Percentiles rank a stretch among this genome's conserved stretches.
These are phyloP conservation scores for Aphanomyces cochlioides DNA, from an alignment of 352 stramenopile genomes.

Conservation along the genomic window DNA sequence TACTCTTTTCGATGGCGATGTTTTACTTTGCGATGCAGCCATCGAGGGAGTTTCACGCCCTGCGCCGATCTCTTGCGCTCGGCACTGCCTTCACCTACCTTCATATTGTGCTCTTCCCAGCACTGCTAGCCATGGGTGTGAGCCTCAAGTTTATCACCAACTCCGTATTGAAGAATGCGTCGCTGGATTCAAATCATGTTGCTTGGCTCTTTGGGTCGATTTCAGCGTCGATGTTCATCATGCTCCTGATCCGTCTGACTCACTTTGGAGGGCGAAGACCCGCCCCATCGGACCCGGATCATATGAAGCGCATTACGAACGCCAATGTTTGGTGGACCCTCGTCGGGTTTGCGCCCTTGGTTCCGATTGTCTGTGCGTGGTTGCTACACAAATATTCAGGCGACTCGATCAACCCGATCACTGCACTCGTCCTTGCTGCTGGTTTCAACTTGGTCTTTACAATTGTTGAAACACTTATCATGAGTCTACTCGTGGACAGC, in stretches of 20 bases:
- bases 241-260: constrained; percentile 16
- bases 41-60: constrained; percentile 15
- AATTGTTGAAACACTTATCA: constrained; percentile 16
- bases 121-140: constrained; percentile 20
- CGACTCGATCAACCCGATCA: constrained; percentile 9
- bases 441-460: constrained; percentile 6
- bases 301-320: constrained; percentile 29
- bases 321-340: constrained; percentile 9
- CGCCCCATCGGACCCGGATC: constrained; percentile 1
- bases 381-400: not conserved
- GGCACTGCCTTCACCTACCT: constrained; percentile 20
- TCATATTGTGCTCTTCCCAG: constrained; percentile 9
- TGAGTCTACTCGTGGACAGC: constrained; percentile 7
- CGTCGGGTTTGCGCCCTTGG: not conserved
- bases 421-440: not conserved
- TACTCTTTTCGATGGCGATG: constrained; percentile 26
- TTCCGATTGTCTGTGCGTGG: not conserved
- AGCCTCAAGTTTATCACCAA: constrained; percentile 23
- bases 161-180: constrained; percentile 2
- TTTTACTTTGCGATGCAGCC: constrained; percentile 30
- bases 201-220: constrained; percentile 25
- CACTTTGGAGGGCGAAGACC: constrained; percentile 21
- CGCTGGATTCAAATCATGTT: not conserved
- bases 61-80: constrained; percentile 14
- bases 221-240: constrained; percentile 10